Percentiles rank a stretch among this genome's conserved stretches.
These are phyloP conservation scores for Apiospora malaysiana DNA, from an alignment of 2,329 filamentous ascomycete species.

Conservation along the genomic window DNA sequence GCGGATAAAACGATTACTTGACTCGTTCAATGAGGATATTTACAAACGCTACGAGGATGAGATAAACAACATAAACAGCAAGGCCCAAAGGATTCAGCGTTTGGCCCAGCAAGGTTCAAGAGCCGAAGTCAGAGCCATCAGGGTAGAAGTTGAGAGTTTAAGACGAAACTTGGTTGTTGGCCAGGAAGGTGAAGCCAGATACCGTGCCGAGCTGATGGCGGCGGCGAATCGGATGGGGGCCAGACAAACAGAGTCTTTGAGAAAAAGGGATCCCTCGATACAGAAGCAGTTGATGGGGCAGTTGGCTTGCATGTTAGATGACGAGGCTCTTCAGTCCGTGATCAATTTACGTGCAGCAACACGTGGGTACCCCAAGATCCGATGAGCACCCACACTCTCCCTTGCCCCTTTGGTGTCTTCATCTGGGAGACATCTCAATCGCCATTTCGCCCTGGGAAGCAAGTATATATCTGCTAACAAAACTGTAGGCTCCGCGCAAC, in stretches of 20 bases:
- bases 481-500: too few relatives aligned
- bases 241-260: not conserved
- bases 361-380: not conserved
- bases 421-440: too few relatives aligned
- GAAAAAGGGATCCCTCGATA: not conserved
- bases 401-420: too few relatives aligned
- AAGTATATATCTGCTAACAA: too few relatives aligned
- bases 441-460: too few relatives aligned
- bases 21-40: not conserved
- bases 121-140: not conserved
- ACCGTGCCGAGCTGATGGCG: not conserved
- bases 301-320: not conserved
- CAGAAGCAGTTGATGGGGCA: not conserved
- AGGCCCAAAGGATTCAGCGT: not conserved
- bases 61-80: not conserved
- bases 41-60: not conserved
- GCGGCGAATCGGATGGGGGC: not conserved
- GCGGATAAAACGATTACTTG: not conserved
- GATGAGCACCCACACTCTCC: too few relatives aligned
- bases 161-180: not conserved
- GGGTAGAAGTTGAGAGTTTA: not conserved
- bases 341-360: not conserved
- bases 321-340: not conserved
- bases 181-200: not conserved
- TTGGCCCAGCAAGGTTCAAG: not conserved